Percentiles rank a stretch among this genome's conserved stretches.
Evolutionary conservation across 495 filamentous ascomycete genomes (phyloP).

Genomic region (Annulohypoxylon maeteangense): DNA sequence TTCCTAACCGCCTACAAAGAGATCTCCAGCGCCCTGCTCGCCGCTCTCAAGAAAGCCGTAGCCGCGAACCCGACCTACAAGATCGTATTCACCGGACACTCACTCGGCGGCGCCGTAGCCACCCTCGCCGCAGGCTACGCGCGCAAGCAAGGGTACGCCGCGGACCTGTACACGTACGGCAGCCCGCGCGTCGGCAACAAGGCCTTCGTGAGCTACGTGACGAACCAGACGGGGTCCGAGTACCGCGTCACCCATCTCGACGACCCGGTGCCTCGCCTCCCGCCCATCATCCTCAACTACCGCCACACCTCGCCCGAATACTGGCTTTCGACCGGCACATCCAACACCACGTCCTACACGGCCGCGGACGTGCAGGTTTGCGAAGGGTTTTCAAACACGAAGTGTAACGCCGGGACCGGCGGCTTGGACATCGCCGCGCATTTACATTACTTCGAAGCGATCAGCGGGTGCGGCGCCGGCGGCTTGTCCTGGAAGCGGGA

Average conservation of each 20-base stretch:
- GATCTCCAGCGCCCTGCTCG: slow-evolving; percentile 36
- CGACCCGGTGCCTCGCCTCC: slow-evolving; percentile 74
- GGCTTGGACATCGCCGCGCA: slow-evolving; percentile 50
- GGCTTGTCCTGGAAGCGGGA: slow-evolving; percentile 39
- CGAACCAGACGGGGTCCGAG: slow-evolving; percentile 56
- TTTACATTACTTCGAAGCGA: slow-evolving; percentile 51
- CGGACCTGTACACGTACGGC: slow-evolving; percentile 71
- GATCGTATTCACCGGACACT: slow-evolving; percentile 73
- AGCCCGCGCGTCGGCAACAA: slow-evolving; percentile 73
- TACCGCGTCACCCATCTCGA: slow-evolving; percentile 74
- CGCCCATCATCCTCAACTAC: slow-evolving; percentile 66
- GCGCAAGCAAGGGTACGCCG: slow-evolving; percentile 57
- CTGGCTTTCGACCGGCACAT: slow-evolving; percentile 55
- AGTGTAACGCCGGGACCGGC: slow-evolving; percentile 53
- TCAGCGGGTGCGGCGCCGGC: slow-evolving; percentile 44
- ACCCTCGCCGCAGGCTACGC: slow-evolving; percentile 69
- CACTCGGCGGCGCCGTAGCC: slow-evolving; percentile 73
- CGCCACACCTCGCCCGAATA: slow-evolving; percentile 75
- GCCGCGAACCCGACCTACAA: slow-evolving; percentile 60
- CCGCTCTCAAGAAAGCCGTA: slow-evolving; percentile 43
- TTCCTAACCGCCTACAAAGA: slow-evolving; percentile 54
- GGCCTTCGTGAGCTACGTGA: slow-evolving; percentile 66
- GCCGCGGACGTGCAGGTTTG: slow-evolving; percentile 51
- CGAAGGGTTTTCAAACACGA: slow-evolving; percentile 49
- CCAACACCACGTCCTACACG: slow-evolving; percentile 39